Percentiles rank a stretch among this genome's conserved stretches.
phyloP scores from a whole-genome alignment of 2,329 filamentous ascomycete species.

The Colletotrichum higginsianum region DNA sequence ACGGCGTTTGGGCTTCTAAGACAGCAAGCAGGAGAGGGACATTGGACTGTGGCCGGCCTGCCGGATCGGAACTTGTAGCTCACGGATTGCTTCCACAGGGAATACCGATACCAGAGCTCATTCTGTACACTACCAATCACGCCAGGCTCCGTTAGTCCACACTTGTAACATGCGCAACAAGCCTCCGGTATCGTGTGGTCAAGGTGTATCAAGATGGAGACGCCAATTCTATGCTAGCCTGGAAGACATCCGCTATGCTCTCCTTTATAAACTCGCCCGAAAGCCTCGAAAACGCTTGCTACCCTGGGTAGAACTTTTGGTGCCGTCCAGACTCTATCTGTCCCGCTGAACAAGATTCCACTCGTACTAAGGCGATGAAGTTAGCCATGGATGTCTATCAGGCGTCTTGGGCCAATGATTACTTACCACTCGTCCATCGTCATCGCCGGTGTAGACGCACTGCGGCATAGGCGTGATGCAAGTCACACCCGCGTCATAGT shows the following conservation, averaged over 20 bases:
- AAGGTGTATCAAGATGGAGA: slow-evolving; percentile 17
- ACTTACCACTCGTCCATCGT: slow-evolving; percentile 87
- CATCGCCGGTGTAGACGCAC: slow-evolving; percentile 93
- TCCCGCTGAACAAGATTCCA: slow-evolving; percentile 74
- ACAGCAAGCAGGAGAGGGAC: slow-evolving; percentile 22
- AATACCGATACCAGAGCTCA: slow-evolving; percentile 11
- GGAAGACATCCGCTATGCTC: slow-evolving; percentile 41
- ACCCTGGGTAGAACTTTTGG: not conserved
- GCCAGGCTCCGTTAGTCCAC: slow-evolving; percentile 25
- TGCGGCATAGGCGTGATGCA: slow-evolving; percentile 88
- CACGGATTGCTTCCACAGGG: slow-evolving; percentile 1
- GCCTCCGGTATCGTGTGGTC: slow-evolving; percentile 5
- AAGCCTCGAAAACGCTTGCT: not conserved
- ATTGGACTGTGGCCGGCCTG: slow-evolving; percentile 8
- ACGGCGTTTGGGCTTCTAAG: slow-evolving; percentile 44
- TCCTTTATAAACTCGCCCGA: slow-evolving; percentile 37
- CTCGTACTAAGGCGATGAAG: slow-evolving; percentile 65
- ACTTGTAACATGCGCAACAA: slow-evolving; percentile 16
- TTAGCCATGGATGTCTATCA: slow-evolving; percentile 24
- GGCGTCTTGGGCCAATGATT: accelerated
- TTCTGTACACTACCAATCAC: slow-evolving; percentile 35
- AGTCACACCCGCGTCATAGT: slow-evolving; percentile 80
- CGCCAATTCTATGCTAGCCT: slow-evolving; percentile 38
- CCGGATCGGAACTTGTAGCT: slow-evolving; percentile 12
- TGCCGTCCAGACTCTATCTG: slow-evolving; percentile 60